Percentiles rank a stretch among this genome's conserved stretches.
phyloP scores from a whole-genome alignment of 768 basidiomycete genomes.

The Postia placenta region DNA sequence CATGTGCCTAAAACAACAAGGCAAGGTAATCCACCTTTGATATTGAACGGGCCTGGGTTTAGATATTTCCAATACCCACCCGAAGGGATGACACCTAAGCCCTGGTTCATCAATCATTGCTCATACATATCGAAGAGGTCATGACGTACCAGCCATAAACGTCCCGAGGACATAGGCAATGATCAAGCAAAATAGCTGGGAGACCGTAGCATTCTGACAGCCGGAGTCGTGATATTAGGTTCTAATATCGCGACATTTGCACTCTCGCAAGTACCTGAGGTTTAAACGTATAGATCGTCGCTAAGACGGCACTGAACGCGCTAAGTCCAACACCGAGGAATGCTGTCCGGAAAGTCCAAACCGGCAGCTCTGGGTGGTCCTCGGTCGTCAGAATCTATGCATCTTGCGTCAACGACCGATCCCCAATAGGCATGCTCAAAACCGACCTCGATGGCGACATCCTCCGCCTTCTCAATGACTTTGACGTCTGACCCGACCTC shows the following conservation, averaged over 20 bases:
- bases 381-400: constrained; percentile 40
- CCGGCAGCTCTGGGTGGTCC: constrained; percentile 44
- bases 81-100: constrained; percentile 36
- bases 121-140: not conserved
- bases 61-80: constrained; percentile 46
- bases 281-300: constrained; percentile 32
- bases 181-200: constrained; percentile 49
- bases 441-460: constrained; percentile 36
- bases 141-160: constrained; percentile 37
- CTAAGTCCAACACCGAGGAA: constrained; percentile 45
- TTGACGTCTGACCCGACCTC: constrained; percentile 18
- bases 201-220: constrained; percentile 44
- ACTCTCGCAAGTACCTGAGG: constrained; percentile 22
- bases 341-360: constrained; percentile 41
- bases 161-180: constrained; percentile 50
- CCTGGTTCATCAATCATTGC: not conserved
- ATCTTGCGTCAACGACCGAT: not conserved
- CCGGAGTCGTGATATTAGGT: constrained; percentile 22
- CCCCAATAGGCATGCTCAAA: not conserved
- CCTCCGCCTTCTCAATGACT: constrained; percentile 37
- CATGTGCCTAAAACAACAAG: not conserved
- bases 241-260: not conserved
- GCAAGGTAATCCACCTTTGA: constrained; percentile 29
- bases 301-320: constrained; percentile 37
- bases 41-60: constrained; percentile 61